Evolutionary conservation across 1,284 basidiomycete genomes (phyloP).

Genomic region (Polyporus tsugae): DNA sequence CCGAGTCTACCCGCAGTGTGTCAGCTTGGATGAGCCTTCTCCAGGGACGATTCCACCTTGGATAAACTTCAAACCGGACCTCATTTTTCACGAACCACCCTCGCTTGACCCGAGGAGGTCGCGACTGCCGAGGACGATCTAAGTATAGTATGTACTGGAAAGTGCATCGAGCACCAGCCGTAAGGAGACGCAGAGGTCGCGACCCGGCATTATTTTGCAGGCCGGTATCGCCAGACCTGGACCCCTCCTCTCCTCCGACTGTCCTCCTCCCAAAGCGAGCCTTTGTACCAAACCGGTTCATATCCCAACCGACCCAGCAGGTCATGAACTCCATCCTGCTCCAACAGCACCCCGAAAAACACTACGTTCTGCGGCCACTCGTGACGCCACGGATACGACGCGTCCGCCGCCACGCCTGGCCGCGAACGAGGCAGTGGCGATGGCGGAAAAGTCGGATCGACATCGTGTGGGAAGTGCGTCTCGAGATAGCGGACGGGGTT

Average conservation of each 20-base stretch:
- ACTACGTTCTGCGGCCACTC: conserved; percentile 85
- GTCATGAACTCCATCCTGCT: conserved; percentile 55
- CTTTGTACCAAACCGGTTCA: conserved; percentile 65
- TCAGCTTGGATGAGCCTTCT: background rate
- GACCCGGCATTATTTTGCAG: conserved; percentile 3
- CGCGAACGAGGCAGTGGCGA: conserved; percentile 66
- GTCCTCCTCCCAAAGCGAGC: conserved; percentile 88
- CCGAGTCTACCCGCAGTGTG: background rate
- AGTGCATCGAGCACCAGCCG: conserved; percentile 5
- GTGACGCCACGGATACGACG: conserved; percentile 59
- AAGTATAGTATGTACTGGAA: background rate
- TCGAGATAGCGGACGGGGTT: conserved; percentile 75
- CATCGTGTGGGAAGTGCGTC: conserved; percentile 67
- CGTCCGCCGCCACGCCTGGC: conserved; percentile 50
- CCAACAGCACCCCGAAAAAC: conserved; percentile 79
- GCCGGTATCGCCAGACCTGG: conserved; percentile 51
- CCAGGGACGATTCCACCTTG: background rate
- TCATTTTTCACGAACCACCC: background rate
- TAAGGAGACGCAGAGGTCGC: background rate
- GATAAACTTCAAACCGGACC: background rate
- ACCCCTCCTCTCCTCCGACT: conserved; percentile 79
- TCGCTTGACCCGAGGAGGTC: background rate
- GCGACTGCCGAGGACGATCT: background rate
- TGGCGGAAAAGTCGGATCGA: conserved; percentile 72
- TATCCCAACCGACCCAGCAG: conserved; percentile 73